A percentile compares a stretch with the other conserved stretches of the same genome.
phyloP scores from a whole-genome alignment of 78 protist species.

The Protostelium mycophagum region DNA sequence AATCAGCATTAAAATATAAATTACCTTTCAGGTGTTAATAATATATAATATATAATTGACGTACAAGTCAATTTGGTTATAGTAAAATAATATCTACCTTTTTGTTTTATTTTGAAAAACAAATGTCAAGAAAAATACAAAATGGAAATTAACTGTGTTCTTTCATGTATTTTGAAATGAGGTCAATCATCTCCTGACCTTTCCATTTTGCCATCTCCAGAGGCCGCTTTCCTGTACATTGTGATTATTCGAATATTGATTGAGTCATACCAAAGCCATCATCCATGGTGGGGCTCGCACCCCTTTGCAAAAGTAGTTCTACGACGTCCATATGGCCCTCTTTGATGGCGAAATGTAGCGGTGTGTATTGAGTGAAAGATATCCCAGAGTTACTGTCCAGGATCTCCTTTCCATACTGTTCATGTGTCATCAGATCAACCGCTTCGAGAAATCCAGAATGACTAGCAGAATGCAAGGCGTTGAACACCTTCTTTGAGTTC shows the following conservation, averaged over 20 bases:
- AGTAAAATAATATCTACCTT: no score
- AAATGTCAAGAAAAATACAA: no score
- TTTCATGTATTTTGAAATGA: no score
- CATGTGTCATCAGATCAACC: neutral
- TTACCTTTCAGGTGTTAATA: no score
- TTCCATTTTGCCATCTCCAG: neutral
- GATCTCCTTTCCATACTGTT: neutral
- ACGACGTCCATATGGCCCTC: neutral
- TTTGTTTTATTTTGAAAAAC: no score
- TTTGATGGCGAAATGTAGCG: neutral
- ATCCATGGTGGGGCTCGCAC: neutral
- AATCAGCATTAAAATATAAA: no score
- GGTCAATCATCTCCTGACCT: no score
- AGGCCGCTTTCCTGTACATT: neutral
- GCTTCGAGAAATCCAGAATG: neutral
- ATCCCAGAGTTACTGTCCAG: neutral
- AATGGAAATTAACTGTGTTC: no score
- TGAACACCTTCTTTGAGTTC: no score
- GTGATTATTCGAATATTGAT: neutral
- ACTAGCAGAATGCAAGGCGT: neutral
- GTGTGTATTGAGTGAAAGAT: neutral
- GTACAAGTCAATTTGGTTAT: no score
- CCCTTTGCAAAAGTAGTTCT: neutral
- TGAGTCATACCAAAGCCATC: neutral
- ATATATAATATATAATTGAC: no score